A percentile compares a stretch with the other conserved stretches of the same genome.
phyloP scores from a whole-genome alignment of 2,329 filamentous ascomycete species.

The Sclerotinia subarctica region DNA sequence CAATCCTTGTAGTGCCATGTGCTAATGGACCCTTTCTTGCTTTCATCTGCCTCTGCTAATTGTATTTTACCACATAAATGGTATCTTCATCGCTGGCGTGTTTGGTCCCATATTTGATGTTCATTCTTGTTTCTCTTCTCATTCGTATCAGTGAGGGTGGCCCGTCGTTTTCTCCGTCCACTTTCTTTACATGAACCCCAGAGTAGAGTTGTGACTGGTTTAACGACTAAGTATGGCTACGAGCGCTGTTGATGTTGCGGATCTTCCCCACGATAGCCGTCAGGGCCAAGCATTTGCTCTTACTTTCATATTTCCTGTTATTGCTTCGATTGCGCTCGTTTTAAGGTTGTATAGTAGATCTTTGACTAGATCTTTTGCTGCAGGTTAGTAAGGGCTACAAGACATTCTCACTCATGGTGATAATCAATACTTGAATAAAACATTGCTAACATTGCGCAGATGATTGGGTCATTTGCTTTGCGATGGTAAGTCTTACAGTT shows the following conservation, averaged over 20 bases:
- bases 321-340: constrained; percentile 6
- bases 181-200: background rate
- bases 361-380: constrained; percentile 9
- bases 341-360: constrained; percentile 10
- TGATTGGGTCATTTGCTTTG: constrained; percentile 16
- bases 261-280: constrained; percentile 8
- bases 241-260: background rate
- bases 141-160: background rate
- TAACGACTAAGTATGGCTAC: background rate
- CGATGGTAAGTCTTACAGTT: background rate
- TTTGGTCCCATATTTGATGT: background rate
- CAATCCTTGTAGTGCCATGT: background rate
- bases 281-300: background rate
- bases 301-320: constrained; percentile 3
- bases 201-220: background rate
- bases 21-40: background rate
- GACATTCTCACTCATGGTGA: constrained; percentile 24
- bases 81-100: background rate
- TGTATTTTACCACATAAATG: background rate
- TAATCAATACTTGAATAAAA: background rate
- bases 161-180: background rate
- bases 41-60: background rate
- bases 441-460: background rate
- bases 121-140: constrained; percentile 1
- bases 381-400: constrained; percentile 34